Percentiles rank a stretch among this genome's conserved stretches.
These are phyloP conservation scores for Rhizophagus sp. DNA, from an alignment of 192 early-diverging fungal species.

Conservation along the genomic window DNA sequence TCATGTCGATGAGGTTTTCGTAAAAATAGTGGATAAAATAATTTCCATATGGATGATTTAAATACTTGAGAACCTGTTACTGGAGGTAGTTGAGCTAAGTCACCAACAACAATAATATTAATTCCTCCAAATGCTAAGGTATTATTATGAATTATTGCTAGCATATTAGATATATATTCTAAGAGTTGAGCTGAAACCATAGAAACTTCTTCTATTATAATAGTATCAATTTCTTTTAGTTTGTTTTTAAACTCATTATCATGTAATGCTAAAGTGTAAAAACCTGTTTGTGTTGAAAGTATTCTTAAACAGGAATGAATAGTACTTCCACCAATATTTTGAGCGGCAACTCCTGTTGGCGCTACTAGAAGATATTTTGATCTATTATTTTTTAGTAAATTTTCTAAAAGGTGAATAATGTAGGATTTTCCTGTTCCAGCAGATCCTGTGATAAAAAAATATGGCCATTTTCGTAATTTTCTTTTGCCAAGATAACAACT, in stretches of 20 bases:
- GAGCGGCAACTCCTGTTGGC: neutral
- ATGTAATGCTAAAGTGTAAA: neutral
- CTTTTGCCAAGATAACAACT: neutral
- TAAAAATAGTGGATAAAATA: neutral
- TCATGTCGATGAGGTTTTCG: neutral
- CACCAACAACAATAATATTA: neutral
- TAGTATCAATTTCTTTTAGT: no score
- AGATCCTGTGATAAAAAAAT: neutral
- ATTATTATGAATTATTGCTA: neutral
- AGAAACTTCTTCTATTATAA: no score
- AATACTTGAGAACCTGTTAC: neutral
- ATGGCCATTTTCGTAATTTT: neutral
- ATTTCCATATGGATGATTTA: neutral
- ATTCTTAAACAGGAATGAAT: neutral
- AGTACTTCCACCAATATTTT: neutral
- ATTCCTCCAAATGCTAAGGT: neutral
- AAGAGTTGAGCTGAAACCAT: no score
- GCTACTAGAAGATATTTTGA: neutral
- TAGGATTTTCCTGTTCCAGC: conserved; percentile 3
- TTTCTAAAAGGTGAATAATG: neutral
- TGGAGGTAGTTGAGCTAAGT: neutral
- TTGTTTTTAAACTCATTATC: no score
- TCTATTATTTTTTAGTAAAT: neutral
- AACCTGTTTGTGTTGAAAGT: neutral
- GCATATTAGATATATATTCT: neutral